phyloP scores from a whole-genome alignment of 2,329 filamentous ascomycete genomes.

The Pseudogymnoascus sp. region DNA sequence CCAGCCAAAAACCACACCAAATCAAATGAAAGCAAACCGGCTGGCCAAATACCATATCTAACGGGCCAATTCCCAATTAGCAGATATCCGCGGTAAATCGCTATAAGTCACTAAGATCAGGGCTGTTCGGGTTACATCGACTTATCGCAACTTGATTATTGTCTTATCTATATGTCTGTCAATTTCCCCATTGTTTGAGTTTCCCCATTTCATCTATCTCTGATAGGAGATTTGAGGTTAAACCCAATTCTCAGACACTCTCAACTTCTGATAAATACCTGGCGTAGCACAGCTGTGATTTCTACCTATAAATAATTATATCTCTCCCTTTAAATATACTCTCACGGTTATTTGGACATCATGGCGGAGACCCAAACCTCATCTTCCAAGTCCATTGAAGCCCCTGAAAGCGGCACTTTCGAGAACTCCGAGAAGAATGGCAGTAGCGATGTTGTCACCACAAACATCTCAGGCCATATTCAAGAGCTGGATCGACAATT shows the following conservation, averaged over 20 bases:
- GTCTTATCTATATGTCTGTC: neutral
- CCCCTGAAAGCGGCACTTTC: neutral
- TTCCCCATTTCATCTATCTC: neutral
- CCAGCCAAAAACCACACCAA: neutral
- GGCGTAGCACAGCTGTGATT: neutral
- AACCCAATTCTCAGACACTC: neutral
- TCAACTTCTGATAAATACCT: neutral
- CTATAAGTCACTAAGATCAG: neutral
- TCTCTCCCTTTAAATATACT: neutral
- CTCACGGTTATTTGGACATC: neutral
- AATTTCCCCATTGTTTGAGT: neutral
- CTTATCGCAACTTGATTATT: neutral
- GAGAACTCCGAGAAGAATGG: slow-evolving; percentile 11
- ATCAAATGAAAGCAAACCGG: neutral
- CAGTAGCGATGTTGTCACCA: slow-evolving; percentile 16
- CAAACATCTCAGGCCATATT: slow-evolving; percentile 45
- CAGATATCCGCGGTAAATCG: neutral
- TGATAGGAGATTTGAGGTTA: neutral
- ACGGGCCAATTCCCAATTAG: neutral
- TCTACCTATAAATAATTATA: neutral
- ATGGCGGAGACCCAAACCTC: neutral
- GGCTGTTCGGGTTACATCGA: neutral
- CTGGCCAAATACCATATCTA: neutral
- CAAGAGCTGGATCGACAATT: slow-evolving; percentile 47
- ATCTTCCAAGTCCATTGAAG: neutral